These are phyloP conservation scores for Salix udensis DNA, from an alignment of 345 rosid genomes.

Conservation along the genomic window DNA sequence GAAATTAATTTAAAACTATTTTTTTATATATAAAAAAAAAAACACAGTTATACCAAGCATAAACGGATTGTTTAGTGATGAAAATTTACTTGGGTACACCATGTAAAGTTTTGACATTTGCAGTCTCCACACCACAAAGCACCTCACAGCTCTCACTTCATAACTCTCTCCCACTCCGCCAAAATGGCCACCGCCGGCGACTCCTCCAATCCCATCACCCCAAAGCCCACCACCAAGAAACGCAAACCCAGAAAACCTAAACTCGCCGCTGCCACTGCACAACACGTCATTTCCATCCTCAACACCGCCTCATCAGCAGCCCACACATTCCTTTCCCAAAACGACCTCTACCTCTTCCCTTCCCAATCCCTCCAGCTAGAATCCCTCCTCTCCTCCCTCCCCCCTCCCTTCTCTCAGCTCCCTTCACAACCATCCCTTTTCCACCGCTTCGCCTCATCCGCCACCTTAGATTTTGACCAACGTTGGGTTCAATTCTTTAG, in stretches of 20 bases:
- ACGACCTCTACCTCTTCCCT: conserved; percentile 47
- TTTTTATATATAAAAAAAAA: too few relatives aligned
- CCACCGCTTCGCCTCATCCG: conserved; percentile 19
- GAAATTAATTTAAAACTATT: too few relatives aligned
- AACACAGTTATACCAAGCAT: too few relatives aligned
- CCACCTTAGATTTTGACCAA: too few relatives aligned
- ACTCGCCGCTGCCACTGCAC: not conserved
- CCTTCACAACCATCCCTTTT: too few relatives aligned
- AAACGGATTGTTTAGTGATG: too few relatives aligned
- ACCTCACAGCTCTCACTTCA: too few relatives aligned
- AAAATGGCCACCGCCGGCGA: not conserved
- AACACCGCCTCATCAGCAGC: conserved; percentile 46
- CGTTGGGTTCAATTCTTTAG: too few relatives aligned
- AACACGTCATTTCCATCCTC: conserved; percentile 34
- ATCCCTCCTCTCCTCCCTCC: conserved; percentile 34
- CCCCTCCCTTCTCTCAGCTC: conserved; percentile 11
- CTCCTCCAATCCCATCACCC: not conserved
- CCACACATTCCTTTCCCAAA: conserved; percentile 39
- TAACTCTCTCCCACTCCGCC: too few relatives aligned
- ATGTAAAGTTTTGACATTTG: too few relatives aligned
- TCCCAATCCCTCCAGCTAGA: conserved; percentile 40
- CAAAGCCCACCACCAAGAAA: not conserved
- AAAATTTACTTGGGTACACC: too few relatives aligned
- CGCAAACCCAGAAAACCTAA: conserved; percentile 5
- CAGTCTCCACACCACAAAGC: too few relatives aligned